phyloP scores from a whole-genome alignment of 306 rosid genomes.

The Arachis hypogaea region DNA sequence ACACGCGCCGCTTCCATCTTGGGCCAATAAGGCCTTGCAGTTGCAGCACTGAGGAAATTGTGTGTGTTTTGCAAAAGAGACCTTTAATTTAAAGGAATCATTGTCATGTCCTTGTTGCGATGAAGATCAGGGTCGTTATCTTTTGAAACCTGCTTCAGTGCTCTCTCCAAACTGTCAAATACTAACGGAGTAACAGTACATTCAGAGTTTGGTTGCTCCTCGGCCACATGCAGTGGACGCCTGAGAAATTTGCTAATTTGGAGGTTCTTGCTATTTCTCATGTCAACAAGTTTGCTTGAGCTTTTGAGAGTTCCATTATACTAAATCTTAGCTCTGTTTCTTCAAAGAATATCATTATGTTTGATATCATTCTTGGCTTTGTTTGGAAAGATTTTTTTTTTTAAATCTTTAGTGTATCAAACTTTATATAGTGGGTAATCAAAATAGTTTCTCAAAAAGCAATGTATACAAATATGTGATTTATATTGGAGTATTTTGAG shows the following conservation, averaged over 20 bases:
- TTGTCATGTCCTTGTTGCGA: no score
- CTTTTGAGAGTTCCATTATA: background rate
- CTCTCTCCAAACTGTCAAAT: background rate
- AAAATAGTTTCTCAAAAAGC: background rate
- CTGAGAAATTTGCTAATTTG: background rate
- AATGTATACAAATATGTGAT: no score
- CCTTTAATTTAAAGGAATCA: no score
- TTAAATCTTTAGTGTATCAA: no score
- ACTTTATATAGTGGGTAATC: background rate
- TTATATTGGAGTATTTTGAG: background rate
- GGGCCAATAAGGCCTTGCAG: conserved; percentile 59
- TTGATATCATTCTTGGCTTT: background rate
- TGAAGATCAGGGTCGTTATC: background rate
- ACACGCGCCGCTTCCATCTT: conserved; percentile 68
- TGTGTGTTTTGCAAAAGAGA: no score
- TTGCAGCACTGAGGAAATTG: conserved; percentile 35
- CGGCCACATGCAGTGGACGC: background rate
- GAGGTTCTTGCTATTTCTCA: conserved; percentile 26
- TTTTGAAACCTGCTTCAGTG: background rate
- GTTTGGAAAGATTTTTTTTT: background rate
- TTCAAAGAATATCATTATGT: background rate
- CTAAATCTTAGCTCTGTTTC: conserved; percentile 9
- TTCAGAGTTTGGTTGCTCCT: background rate
- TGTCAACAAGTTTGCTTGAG: conserved; percentile 1
- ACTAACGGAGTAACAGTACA: background rate